Evolutionary conservation across 108 stramenopile genomes (phyloP).

Genomic region (Pinguiococcus pyrenoidosus): DNA sequence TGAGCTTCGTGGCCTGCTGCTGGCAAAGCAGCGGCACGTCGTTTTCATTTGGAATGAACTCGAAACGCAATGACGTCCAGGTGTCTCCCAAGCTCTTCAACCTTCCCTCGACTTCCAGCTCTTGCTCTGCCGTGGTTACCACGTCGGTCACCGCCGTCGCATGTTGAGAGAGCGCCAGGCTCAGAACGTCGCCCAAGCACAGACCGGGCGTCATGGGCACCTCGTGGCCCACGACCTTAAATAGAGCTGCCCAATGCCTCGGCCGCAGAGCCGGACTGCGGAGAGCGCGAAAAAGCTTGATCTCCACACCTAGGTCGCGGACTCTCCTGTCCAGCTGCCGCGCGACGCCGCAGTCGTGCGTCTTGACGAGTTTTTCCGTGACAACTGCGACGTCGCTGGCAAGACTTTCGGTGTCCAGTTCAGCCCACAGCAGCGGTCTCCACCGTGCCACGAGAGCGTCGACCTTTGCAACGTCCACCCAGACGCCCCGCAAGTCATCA

Average conservation of each 20-base stretch:
- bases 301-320: too few species aligned
- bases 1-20: conserved; percentile 56
- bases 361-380: too few species aligned
- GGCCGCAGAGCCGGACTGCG: too few species aligned
- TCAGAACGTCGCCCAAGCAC: conserved; percentile 53
- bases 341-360: too few species aligned
- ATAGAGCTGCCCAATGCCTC: too few species aligned
- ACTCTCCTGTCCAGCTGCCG: too few species aligned
- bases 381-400: too few species aligned
- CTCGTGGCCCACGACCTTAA: too few species aligned
- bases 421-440: conserved; percentile 16
- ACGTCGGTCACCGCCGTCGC: conserved; percentile 60
- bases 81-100: conserved; percentile 53
- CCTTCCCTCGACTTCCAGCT: conserved; percentile 73
- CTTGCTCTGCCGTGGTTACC: conserved; percentile 68
- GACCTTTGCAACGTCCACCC: conserved; percentile 14
- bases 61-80: conserved; percentile 54
- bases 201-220: too few species aligned
- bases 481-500: conserved; percentile 8
- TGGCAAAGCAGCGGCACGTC: conserved; percentile 58
- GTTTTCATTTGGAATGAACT: conserved; percentile 59
- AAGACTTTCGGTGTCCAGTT: conserved; percentile 27
- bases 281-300: too few species aligned
- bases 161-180: conserved; percentile 55
- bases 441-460: conserved; percentile 13